Evolutionary conservation across 306 rosid species (phyloP), one percentile per base, ranked within the genome.

Genomic region (Corylus americana): DNA sequence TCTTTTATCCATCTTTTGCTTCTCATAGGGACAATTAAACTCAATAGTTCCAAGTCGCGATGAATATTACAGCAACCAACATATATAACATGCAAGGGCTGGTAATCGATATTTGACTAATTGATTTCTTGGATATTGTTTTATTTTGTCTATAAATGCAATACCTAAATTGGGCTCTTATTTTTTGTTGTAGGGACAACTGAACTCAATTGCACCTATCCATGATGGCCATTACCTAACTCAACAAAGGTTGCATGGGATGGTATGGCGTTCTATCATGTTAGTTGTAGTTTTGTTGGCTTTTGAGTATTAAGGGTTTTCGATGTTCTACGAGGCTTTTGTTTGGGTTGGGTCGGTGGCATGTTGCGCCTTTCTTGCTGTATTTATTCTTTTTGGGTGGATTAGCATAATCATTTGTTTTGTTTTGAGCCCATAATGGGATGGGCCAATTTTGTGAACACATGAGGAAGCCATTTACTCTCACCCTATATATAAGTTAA

Each of bases 201-300:
- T 80, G 78, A 82, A 82, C 73, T 80, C 91, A 39, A 66, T 75
- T 59, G 81, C 89, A 18, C 84, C 85, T 69, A 62, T 82, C 80
- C 87, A 78, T 49, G 79, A 83, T 77, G 72, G 77, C 29, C 70
- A 75, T 66, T 83, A 80, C 78, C 22, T 78, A 48, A 68, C 70
- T 12, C 86, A 72, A 64, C 81, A 83, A 82, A 83, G 85, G 75
- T 75, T 83, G 87, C 75, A 82, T 27, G 85, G 71, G 78, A 78
- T 87, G 87, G 91, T 87, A 85, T 78, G 81, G 37, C 53, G 58
- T 45, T 82, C 71, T 64, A 58, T 14, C 50, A 42, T 54, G 71
- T 62, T 69, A 77, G 57, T 42, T 49, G 51, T 76, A 12, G 55
- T 70, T 59, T 70, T 53, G 62, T n/a, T 2, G 31, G 72, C 7